Percentiles rank a stretch among this genome's conserved stretches.
Evolutionary conservation across 2,329 filamentous ascomycete species (phyloP).

Genomic region (Stagonosporopsis tanaceti): DNA sequence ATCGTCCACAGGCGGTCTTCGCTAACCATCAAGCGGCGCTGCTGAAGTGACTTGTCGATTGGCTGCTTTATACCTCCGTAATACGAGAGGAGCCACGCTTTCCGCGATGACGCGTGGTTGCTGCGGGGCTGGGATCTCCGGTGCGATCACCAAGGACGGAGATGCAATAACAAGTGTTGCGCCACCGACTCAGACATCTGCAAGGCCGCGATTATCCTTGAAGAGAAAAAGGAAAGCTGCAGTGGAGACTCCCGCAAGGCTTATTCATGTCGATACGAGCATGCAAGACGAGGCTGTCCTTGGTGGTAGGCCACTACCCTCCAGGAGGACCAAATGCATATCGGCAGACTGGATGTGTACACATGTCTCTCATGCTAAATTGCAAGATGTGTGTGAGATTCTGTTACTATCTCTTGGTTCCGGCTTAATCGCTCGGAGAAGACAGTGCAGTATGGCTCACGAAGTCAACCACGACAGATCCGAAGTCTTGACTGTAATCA

Average conservation of each 20-base stretch:
- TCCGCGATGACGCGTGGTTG: conserved; percentile 10
- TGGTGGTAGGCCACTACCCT: neutral
- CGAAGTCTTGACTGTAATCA: neutral
- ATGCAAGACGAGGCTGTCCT: neutral
- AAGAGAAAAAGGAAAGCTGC: conserved; percentile 1
- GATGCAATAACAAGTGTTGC: conserved; percentile 1
- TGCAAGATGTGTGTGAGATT: neutral
- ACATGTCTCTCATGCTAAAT: neutral
- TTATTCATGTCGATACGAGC: neutral
- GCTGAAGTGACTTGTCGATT: conserved; percentile 5
- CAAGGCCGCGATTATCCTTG: neutral
- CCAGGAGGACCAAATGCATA: neutral
- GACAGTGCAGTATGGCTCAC: neutral
- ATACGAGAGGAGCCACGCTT: conserved; percentile 11
- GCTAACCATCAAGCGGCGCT: conserved; percentile 2
- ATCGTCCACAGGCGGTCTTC: neutral
- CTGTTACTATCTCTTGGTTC: neutral
- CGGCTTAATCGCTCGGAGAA: neutral
- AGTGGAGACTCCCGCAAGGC: neutral
- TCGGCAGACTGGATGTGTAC: neutral
- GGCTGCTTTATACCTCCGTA: neutral
- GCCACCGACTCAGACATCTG: conserved; percentile 14
- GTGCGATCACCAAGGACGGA: conserved; percentile 1
- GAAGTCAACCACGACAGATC: neutral
- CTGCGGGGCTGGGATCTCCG: conserved; percentile 7